Percentiles rank a stretch among this genome's conserved stretches.
phyloP scores from a whole-genome alignment of 108 stramenopile genomes.

The Nitzschia palea region DNA sequence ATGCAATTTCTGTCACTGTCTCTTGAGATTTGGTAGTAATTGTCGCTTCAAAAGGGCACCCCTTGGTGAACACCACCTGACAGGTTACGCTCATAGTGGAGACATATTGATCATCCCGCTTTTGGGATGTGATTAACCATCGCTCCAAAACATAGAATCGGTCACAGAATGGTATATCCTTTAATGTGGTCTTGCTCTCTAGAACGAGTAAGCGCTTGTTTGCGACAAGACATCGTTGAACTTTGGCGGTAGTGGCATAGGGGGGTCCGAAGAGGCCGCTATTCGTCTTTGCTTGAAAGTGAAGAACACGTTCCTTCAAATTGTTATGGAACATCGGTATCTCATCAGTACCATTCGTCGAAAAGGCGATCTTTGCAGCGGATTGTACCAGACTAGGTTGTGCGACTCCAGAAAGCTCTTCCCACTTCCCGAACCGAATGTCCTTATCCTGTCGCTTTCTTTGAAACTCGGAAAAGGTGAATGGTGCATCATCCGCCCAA shows the following conservation, averaged over 20 bases:
- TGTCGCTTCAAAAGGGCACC: conserved; percentile 65
- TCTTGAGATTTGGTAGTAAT: conserved; percentile 59
- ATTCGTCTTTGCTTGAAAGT: conserved; percentile 73
- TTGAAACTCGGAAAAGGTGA: conserved; percentile 75
- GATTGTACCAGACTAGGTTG: conserved; percentile 7
- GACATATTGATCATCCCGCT: conserved; percentile 7
- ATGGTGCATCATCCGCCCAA: conserved; percentile 79
- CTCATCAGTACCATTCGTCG: background rate
- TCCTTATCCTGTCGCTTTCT: conserved; percentile 66
- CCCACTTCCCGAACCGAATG: conserved; percentile 68
- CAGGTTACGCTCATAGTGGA: conserved; percentile 36
- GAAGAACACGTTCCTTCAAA: conserved; percentile 45
- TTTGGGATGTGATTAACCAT: conserved; percentile 63
- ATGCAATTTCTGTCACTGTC: conserved; percentile 59
- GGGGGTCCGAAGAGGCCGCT: conserved; percentile 75
- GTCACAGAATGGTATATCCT: conserved; percentile 77
- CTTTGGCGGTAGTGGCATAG: conserved; percentile 71
- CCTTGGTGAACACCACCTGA: conserved; percentile 57
- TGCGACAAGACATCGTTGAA: conserved; percentile 58
- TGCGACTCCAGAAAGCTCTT: conserved; percentile 14
- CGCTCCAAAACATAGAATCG: conserved; percentile 73
- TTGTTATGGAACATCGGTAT: background rate
- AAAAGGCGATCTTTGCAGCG: conserved; percentile 1
- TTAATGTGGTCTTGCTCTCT: conserved; percentile 61
- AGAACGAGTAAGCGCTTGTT: conserved; percentile 59